phyloP scores from a whole-genome alignment of 208 protist species.

The Trypanosoma scelopori region DNA sequence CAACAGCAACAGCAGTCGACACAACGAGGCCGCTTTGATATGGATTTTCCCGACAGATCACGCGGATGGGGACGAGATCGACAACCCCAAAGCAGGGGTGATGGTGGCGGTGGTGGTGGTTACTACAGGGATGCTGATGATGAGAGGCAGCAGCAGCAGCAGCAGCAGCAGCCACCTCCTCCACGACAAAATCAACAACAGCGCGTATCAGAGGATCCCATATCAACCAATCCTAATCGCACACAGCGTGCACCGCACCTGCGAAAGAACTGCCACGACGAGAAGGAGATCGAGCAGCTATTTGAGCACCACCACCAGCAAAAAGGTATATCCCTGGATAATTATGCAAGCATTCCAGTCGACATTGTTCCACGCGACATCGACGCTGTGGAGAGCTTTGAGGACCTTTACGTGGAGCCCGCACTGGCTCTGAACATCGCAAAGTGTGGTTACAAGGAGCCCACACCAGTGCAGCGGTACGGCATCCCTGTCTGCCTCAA shows the following conservation, averaged over 20 bases:
- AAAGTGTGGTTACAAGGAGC: constrained; percentile 94
- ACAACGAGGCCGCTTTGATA: constrained; percentile 14
- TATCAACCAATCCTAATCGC: constrained; percentile 33
- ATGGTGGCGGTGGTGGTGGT: constrained; percentile 16
- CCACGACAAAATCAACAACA: constrained; percentile 9
- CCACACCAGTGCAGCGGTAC: constrained; percentile 98
- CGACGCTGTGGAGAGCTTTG: constrained; percentile 74
- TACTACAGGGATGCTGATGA: constrained; percentile 11
- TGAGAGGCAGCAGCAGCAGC: constrained; percentile 13
- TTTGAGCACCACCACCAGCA: constrained; percentile 78
- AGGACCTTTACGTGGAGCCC: constrained; percentile 82
- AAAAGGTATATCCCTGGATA: constrained; percentile 76
- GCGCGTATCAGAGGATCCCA: not conserved
- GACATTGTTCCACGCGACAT: constrained; percentile 82
- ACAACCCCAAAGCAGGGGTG: constrained; percentile 14
- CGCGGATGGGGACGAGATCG: constrained; percentile 6
- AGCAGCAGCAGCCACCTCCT: constrained; percentile 22
- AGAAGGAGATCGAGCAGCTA: constrained; percentile 66
- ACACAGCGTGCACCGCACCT: constrained; percentile 65
- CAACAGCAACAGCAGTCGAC: not conserved
- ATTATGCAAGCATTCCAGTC: constrained; percentile 85
- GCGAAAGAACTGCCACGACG: constrained; percentile 71
- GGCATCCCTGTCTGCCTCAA: constrained; percentile 93
- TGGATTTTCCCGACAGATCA: constrained; percentile 14
- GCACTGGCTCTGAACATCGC: constrained; percentile 93